Conservation (phyloP, 2,329 filamentous ascomycete species). For the Diaporthe citri region DNA sequence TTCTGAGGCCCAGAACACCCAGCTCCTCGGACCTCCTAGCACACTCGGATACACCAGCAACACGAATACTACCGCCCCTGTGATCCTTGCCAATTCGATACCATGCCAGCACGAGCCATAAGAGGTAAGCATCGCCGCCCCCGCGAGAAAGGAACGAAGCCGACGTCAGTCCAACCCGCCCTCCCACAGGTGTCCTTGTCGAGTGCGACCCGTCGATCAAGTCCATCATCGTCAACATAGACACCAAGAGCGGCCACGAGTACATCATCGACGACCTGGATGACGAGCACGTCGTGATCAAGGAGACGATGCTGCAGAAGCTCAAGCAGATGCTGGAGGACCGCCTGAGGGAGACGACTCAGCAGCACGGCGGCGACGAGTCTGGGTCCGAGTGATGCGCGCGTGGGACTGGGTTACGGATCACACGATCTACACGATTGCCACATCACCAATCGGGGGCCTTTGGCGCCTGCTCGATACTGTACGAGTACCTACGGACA, state of each 20-base stretch:
- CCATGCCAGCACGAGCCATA: slow-evolving; percentile 67
- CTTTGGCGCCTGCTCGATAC: background rate
- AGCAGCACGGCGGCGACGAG: slow-evolving; percentile 62
- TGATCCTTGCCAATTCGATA: slow-evolving; percentile 42
- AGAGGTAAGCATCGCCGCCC: slow-evolving; percentile 57
- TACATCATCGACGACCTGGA: slow-evolving; percentile 86
- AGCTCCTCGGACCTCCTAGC: background rate
- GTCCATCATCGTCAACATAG: slow-evolving; percentile 84
- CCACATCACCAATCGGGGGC: background rate
- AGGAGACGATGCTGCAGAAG: slow-evolving; percentile 77
- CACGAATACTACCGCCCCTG: background rate
- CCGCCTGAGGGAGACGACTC: slow-evolving; percentile 63
- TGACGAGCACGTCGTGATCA: slow-evolving; percentile 80
- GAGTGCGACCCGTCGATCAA: slow-evolving; percentile 90
- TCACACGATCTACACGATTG: background rate
- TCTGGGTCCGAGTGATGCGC: slow-evolving; percentile 61
- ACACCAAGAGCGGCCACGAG: slow-evolving; percentile 77
- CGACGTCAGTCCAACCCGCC: slow-evolving; percentile 33
- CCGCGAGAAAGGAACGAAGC: slow-evolving; percentile 4
- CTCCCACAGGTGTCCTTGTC: slow-evolving; percentile 76
- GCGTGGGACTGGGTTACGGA: background rate
- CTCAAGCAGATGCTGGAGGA: slow-evolving; percentile 77
- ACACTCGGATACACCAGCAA: background rate
- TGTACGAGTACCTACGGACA: background rate
- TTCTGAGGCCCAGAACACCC: background rate